Conservation (phyloP, 106 monocot species). For the Acanthochlamys bracteata region DNA sequence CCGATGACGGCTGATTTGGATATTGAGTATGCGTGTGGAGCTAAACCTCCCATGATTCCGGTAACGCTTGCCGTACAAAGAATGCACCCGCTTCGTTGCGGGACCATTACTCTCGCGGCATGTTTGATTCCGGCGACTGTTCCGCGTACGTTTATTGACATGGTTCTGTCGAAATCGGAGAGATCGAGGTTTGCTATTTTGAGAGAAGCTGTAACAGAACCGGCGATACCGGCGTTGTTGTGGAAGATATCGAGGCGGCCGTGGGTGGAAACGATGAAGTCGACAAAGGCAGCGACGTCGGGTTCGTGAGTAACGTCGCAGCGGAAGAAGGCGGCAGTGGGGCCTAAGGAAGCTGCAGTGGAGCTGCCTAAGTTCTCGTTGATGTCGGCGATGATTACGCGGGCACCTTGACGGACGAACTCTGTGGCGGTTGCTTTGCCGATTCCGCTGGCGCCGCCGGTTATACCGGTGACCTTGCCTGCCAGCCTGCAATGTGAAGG, state of each 20-base stretch:
- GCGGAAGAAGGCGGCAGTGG: constrained; percentile 21
- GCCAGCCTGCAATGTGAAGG: constrained; percentile 17
- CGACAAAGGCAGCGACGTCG: constrained; percentile 27
- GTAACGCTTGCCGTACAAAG: constrained; percentile 37
- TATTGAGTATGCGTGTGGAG: constrained; percentile 31
- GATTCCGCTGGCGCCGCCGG: constrained; percentile 55
- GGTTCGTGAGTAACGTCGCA: constrained; percentile 45
- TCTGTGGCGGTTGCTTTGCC: constrained; percentile 38
- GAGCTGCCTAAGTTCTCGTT: constrained; percentile 20
- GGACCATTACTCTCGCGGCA: constrained; percentile 44
- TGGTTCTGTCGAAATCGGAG: constrained; percentile 35
- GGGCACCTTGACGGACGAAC: constrained; percentile 44
- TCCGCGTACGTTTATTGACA: constrained; percentile 35
- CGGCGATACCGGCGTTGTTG: constrained; percentile 50
- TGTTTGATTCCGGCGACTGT: constrained; percentile 41
- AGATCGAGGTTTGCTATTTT: constrained; percentile 24
- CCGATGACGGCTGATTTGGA: constrained; percentile 46
- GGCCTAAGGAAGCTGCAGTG: constrained; percentile 29
- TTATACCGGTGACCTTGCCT: constrained; percentile 42
- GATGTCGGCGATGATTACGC: constrained; percentile 36
- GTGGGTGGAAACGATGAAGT: constrained; percentile 24
- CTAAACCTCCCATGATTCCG: constrained; percentile 27
- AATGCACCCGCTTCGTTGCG: constrained; percentile 31
- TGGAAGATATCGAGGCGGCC: constrained; percentile 45
- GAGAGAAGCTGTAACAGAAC: constrained; percentile 8